phyloP scores from a whole-genome alignment of 163 green algal species.

The Chlamydomonas reinhardtii region DNA sequence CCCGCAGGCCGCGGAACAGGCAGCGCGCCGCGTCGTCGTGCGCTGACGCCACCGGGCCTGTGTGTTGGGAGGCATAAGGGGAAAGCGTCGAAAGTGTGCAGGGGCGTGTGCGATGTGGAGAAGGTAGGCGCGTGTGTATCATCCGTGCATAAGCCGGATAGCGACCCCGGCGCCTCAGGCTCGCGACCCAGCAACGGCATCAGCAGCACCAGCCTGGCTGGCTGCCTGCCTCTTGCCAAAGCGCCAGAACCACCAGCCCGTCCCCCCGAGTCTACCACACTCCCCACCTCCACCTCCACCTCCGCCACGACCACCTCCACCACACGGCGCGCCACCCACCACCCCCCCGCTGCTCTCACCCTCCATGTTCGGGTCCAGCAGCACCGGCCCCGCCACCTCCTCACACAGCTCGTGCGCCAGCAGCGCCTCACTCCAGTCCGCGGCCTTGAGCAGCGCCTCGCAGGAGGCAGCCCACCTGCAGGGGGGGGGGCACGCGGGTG shows the following conservation, averaged over 20 bases:
- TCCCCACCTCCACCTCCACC: neutral
- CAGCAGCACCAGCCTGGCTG: too few species aligned
- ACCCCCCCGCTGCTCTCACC: neutral
- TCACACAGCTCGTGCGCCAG: conserved; percentile 36
- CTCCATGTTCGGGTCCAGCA: neutral
- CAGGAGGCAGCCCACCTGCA: conserved; percentile 22
- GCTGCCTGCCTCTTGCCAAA: too few species aligned
- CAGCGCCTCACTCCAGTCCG: conserved; percentile 31
- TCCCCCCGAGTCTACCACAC: too few species aligned
- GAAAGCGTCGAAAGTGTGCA: too few species aligned
- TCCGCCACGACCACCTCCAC: neutral
- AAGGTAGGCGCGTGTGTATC: too few species aligned
- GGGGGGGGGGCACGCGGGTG: neutral
- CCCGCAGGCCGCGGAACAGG: conserved; percentile 36
- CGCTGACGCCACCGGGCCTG: conserved; percentile 14
- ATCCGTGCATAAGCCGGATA: too few species aligned
- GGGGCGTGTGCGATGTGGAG: too few species aligned
- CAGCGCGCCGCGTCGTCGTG: conserved; percentile 7
- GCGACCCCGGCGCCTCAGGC: too few species aligned
- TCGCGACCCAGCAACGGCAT: too few species aligned
- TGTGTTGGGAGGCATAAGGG: too few species aligned
- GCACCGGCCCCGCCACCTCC: conserved; percentile 24
- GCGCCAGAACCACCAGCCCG: too few species aligned
- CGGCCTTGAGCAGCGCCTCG: conserved; percentile 30
- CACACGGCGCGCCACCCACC: neutral